Conservation (phyloP, 164 flowering plant species). For the Stephania japonica region DNA sequence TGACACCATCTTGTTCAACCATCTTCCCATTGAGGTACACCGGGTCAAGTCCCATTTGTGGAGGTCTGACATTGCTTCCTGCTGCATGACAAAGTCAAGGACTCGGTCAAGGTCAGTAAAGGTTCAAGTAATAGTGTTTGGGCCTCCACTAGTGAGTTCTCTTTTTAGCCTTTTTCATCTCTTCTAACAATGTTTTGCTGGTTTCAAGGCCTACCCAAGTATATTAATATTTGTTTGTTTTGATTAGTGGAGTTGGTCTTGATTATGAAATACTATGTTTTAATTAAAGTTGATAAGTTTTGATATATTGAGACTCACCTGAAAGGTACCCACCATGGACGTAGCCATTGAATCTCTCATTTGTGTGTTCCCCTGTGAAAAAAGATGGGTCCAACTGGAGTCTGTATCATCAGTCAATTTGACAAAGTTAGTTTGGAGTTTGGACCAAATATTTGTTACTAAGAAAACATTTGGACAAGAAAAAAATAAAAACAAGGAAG, state of each 20-base stretch:
- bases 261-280: too few species aligned
- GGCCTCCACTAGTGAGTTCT: constrained; percentile 18
- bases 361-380: too few species aligned
- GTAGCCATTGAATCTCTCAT: constrained; percentile 83
- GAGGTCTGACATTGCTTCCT: constrained; percentile 43
- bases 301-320: constrained; percentile 29
- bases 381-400: too few species aligned
- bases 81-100: constrained; percentile 37
- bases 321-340: constrained; percentile 91
- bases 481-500: too few species aligned
- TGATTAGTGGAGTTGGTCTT: too few species aligned
- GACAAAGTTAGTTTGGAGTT: too few species aligned
- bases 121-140: constrained; percentile 47
- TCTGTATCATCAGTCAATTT: too few species aligned
- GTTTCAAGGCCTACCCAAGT: constrained; percentile 63
- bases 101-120: constrained; percentile 45
- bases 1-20: too few species aligned
- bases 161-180: constrained; percentile 36
- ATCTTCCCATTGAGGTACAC: constrained; percentile 44
- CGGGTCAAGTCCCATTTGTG: constrained; percentile 59
- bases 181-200: constrained; percentile 46
- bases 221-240: too few species aligned
- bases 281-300: not conserved
- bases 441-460: too few species aligned
- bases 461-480: too few species aligned